Conservation (phyloP, 2,329 filamentous ascomycete species). For the Penicillium frequentans region DNA sequence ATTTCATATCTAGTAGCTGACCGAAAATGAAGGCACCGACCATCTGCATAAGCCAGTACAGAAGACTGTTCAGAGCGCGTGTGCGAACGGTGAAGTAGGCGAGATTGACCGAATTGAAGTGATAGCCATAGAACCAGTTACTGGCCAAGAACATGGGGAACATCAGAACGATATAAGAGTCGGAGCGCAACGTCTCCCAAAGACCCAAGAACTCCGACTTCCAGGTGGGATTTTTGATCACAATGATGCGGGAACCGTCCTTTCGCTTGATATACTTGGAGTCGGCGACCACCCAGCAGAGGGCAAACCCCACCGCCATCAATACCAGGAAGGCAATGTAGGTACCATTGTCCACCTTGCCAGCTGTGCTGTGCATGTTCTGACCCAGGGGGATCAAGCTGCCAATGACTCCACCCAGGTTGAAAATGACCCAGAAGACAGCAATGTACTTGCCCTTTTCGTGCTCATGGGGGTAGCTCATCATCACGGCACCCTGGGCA, state of each 20-base stretch:
- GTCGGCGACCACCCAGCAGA: constrained; percentile 70
- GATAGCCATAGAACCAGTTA: constrained; percentile 80
- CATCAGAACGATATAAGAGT: constrained; percentile 71
- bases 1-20: constrained; percentile 63
- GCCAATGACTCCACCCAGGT: constrained; percentile 85
- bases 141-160: constrained; percentile 82
- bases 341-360: constrained; percentile 65
- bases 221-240: constrained; percentile 91
- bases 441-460: constrained; percentile 87
- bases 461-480: constrained; percentile 79
- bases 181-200: constrained; percentile 67
- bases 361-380: constrained; percentile 44
- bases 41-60: constrained; percentile 82
- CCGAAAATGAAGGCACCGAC: constrained; percentile 73
- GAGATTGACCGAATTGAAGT: constrained; percentile 72
- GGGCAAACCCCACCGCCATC: constrained; percentile 68
- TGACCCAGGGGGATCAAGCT: constrained; percentile 57
- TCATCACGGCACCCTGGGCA: constrained; percentile 57
- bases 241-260: constrained; percentile 76
- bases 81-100: constrained; percentile 73
- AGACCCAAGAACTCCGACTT: constrained; percentile 75
- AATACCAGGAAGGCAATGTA: constrained; percentile 87
- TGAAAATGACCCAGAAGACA: constrained; percentile 95
- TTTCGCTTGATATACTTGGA: constrained; percentile 70
- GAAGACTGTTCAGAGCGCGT: constrained; percentile 70